Base-by-base conservation (phyloP, 495 filamentous ascomycete species). In the Rhypophila decipiens region DNA sequence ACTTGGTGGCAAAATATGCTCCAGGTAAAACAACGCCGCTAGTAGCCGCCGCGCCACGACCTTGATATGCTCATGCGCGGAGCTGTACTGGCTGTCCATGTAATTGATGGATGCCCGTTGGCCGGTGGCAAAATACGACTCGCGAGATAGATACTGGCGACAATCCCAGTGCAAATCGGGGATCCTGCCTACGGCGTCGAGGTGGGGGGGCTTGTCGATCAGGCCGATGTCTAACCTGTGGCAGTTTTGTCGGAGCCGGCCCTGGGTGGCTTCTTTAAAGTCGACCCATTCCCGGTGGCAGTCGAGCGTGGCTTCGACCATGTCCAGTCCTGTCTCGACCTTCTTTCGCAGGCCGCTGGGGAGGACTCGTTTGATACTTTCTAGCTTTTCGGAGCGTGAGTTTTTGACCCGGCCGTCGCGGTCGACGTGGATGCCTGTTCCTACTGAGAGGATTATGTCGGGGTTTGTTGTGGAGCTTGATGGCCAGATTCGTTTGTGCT, bases 171-270 rank as follows among this genome's bases (percentile, higher is more conserved):
- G 18, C 19, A 48, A 38, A 8, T 34, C 24, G 2, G 38, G 4
- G 40, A 50, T 52, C 22, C 44, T 33, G 11, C 44, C 35, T 9
- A 66, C 59, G 18, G 52, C 58, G 38, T 68, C 63, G 9, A 68
- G 44, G 12, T 37, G 34, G 1, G 64, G 65, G 8, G 55, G 56
- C 40, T 48, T 46, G 23, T 46, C 22, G 18, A 40, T 22, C 8
- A 60, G 49, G 10, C 51, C 43, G 29, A 61, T 51, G 24, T 68
- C 46, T 15, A 62, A 43, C 3, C 55, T 53, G 27, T 65, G 66
- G 9, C 12, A 48, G 22, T 45, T 44, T n/a, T 21, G 20, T 2
- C 24, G 18, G 0, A 64, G 49, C 21, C 55, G 60, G n/a, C 55
- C 56, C 36, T 36, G 35, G 17, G 59, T 63, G 8, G 36, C 21